Base-by-base conservation (phyloP, 2,329 filamentous ascomycete species). In the Aaosphaeria pasadenensis region DNA sequence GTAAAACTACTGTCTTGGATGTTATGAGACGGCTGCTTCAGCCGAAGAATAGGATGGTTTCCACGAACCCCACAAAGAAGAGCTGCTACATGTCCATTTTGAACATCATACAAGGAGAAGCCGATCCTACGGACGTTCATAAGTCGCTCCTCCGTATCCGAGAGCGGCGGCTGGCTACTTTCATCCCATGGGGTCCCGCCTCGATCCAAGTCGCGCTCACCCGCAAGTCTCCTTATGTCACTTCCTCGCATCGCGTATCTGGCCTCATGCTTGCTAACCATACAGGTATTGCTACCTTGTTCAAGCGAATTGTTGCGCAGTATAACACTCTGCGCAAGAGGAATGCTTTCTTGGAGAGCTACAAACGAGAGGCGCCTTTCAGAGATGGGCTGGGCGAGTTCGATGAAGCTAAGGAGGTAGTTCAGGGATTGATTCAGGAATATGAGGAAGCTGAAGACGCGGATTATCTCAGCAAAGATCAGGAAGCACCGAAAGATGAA, bases 41-140 rank as follows among this genome's bases (percentile, higher is more conserved):
- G 73, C 94, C 94, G 36, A 99, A 99, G 79, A 99, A 99, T 73
- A 86, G 95, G 68, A 99, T 99, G 94, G 94, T 99, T 41, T 96
- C 91, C 28, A 96, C 94, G 24, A 87, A 91, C 48, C 91, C 92
- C 1, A 89, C 88, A 62, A 97, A 97, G 77, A 95, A 90, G 76
- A 96, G 91, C 74, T 99, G 94, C 77, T 99, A 99, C 76, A 97
- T 99, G 66, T 96, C 91, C 42, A 97, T 99, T 59, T 79, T 99
- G 54, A 97, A 99, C 72, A 96, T 99, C 62, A 99, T 99, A 62
- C 94, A 97, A 77, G 94, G 94, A 63, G 94, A 99, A 71, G 94
- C 95, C 36, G 95, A 99, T 67, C 92, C 94, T 6, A 97, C 92
- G 3, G 95, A 99, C 72, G 83, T 99, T 48, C 94, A 99, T 78